Evolutionary conservation across 306 rosid genomes (phyloP).

Genomic region (Arachis hypogaea): DNA sequence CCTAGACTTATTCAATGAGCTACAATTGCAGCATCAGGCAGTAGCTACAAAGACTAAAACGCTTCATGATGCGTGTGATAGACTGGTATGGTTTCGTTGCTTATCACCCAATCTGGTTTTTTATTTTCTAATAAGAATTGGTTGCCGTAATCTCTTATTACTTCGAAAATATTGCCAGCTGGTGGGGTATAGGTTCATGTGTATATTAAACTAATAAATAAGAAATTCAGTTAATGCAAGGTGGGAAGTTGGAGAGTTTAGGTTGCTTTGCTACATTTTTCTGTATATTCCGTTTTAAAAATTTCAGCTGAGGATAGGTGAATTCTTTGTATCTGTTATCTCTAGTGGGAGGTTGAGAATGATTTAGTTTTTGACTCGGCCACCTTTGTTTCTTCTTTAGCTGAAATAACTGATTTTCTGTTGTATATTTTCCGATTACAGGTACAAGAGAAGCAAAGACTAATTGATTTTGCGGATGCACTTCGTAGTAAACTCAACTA

Average conservation of each 20-base stretch:
- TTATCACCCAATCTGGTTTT: conserved; percentile 10
- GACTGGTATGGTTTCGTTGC: conserved; percentile 64
- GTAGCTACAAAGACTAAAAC: conserved; percentile 98
- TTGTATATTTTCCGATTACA: conserved; percentile 46
- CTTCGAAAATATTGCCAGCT: conserved; percentile 8
- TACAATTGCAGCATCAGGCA: conserved; percentile 93
- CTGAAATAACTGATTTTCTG: conserved; percentile 36
- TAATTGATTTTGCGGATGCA: conserved; percentile 90
- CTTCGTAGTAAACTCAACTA: conserved; percentile 94
- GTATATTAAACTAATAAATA: conserved; percentile 16
- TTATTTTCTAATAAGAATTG: conserved; percentile 12
- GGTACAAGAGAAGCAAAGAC: conserved; percentile 90
- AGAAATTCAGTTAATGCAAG: conserved; percentile 6
- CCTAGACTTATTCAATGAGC: conserved; percentile 72
- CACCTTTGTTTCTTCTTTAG: conserved; percentile 24
- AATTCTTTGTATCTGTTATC: conserved; percentile 34
- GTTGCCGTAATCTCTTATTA: conserved; percentile 1
- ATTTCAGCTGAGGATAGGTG: neutral
- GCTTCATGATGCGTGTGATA: conserved; percentile 95
- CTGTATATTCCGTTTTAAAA: neutral
- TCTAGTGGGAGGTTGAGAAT: conserved; percentile 21
- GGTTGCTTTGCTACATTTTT: conserved; percentile 19
- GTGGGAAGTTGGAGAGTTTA: neutral
- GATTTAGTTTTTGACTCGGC: neutral
- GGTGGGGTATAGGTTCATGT: conserved; percentile 11